Percentiles rank a stretch among this genome's conserved stretches.
These are phyloP conservation scores for Talaromyces sp. DNA, from an alignment of 2,329 filamentous ascomycete genomes.

Conservation along the genomic window DNA sequence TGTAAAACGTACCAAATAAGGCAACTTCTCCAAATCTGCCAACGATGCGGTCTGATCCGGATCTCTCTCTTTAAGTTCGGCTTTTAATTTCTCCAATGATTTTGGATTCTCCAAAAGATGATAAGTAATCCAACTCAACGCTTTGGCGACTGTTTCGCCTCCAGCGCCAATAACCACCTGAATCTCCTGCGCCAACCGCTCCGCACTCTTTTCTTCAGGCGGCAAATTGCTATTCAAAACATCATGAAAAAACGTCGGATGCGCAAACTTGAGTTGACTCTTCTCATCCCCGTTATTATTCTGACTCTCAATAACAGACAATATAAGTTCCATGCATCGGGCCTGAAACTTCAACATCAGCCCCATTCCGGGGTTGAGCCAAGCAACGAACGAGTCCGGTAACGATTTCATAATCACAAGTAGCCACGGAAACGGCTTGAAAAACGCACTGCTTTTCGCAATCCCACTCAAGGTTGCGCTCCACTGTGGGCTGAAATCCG, in stretches of 20 bases:
- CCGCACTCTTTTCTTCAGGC: constrained; percentile 35
- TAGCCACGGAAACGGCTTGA: constrained; percentile 33
- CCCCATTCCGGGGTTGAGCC: constrained; percentile 26
- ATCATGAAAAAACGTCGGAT: constrained; percentile 33
- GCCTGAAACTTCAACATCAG: constrained; percentile 26
- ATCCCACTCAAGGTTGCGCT: constrained; percentile 29
- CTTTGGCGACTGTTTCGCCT: constrained; percentile 34
- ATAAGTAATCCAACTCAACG: constrained; percentile 25
- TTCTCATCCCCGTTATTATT: constrained; percentile 3
- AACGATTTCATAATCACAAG: constrained; percentile 28
- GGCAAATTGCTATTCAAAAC: constrained; percentile 31
- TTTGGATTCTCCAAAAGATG: constrained; percentile 25
- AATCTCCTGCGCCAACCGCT: constrained; percentile 34
- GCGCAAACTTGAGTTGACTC: constrained; percentile 6
- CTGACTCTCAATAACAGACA: constrained; percentile 20
- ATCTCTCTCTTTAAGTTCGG: constrained; percentile 23
- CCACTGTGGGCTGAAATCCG: constrained; percentile 34
- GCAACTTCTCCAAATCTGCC: constrained; percentile 30
- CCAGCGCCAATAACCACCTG: constrained; percentile 33
- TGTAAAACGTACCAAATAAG: constrained; percentile 28
- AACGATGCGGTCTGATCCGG: constrained; percentile 24
- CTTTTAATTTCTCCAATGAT: constrained; percentile 23
- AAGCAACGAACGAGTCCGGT: constrained; percentile 33
- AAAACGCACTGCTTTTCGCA: constrained; percentile 24
- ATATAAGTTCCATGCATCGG: constrained; percentile 22